Conservation (phyloP, 2,329 filamentous ascomycete genomes). For the Pseudogymnoascus sp. region DNA sequence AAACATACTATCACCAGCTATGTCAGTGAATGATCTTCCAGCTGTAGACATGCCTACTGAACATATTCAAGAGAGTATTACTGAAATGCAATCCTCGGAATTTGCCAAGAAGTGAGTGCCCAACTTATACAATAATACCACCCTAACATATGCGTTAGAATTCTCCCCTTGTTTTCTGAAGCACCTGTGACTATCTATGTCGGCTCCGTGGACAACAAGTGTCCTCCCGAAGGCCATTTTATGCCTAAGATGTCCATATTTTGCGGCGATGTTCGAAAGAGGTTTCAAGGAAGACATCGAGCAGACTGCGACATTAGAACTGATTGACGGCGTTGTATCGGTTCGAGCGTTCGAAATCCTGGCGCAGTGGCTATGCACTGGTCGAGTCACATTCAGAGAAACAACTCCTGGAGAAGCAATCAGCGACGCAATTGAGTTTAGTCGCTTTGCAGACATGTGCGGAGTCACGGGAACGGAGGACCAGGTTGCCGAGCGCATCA, state of each 20-base stretch:
- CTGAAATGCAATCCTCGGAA: background rate
- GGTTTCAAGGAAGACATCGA: slow-evolving; percentile 14
- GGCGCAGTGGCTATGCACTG: slow-evolving; percentile 13
- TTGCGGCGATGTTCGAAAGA: slow-evolving; percentile 16
- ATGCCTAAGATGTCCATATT: slow-evolving; percentile 15
- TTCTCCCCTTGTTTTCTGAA: background rate
- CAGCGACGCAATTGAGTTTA: slow-evolving; percentile 15
- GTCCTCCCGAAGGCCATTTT: slow-evolving; percentile 15
- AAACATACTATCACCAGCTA: too few relatives aligned
- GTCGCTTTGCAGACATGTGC: slow-evolving; percentile 16
- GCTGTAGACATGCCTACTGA: background rate
- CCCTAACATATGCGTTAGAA: background rate
- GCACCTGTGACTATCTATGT: background rate
- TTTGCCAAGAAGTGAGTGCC: background rate
- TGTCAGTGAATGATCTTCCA: too few relatives aligned
- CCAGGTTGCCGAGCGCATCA: slow-evolving; percentile 10
- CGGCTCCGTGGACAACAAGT: slow-evolving; percentile 4
- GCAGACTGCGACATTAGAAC: slow-evolving; percentile 14
- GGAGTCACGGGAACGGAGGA: background rate
- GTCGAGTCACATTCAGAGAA: slow-evolving; percentile 13
- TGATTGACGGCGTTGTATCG: slow-evolving; percentile 16
- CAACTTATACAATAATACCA: background rate
- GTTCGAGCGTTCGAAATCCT: slow-evolving; percentile 15
- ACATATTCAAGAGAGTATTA: background rate
- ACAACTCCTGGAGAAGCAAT: slow-evolving; percentile 10